phyloP scores from a whole-genome alignment of 768 basidiomycete genomes.

The Tylopilus intermedius region DNA sequence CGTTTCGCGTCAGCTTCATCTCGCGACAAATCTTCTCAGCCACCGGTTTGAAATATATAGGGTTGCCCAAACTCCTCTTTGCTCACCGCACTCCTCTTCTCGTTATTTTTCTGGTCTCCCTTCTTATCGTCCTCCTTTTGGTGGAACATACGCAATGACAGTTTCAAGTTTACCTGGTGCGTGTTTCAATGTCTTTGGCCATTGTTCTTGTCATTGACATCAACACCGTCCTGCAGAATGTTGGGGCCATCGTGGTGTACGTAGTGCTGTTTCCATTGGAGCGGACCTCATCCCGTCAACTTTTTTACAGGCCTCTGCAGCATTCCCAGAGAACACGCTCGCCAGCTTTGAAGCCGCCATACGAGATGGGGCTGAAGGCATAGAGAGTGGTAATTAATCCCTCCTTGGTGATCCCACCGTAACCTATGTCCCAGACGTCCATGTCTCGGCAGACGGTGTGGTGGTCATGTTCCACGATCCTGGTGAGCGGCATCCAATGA shows the following conservation, averaged over 20 bases:
- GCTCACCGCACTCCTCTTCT: not conserved
- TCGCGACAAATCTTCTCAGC: conserved; percentile 18
- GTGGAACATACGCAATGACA: conserved; percentile 19
- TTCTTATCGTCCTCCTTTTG: not conserved
- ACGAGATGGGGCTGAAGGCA: conserved; percentile 90
- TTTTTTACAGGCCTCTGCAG: conserved; percentile 66
- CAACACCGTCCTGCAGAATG: conserved; percentile 48
- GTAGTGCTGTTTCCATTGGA: conserved; percentile 33
- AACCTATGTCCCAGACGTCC: conserved; percentile 78
- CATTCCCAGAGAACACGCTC: conserved; percentile 90
- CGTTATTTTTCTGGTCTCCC: not conserved
- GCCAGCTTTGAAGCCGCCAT: conserved; percentile 95
- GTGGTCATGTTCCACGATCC: conserved; percentile 98
- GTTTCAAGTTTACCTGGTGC: conserved; percentile 26
- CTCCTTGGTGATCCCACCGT: conserved; percentile 37
- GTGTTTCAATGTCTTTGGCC: not conserved
- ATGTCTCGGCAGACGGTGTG: conserved; percentile 81
- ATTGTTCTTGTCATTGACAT: not conserved
- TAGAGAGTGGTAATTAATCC: conserved; percentile 87
- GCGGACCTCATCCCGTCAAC: not conserved
- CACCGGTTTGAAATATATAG: conserved; percentile 25
- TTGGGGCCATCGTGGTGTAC: conserved; percentile 70
- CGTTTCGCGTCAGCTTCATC: conserved; percentile 1
- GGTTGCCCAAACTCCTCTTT: not conserved
- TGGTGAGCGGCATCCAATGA: conserved; percentile 38